phyloP scores from a whole-genome alignment of 2,329 filamentous ascomycete genomes.

The Leptographium galeiforme region DNA sequence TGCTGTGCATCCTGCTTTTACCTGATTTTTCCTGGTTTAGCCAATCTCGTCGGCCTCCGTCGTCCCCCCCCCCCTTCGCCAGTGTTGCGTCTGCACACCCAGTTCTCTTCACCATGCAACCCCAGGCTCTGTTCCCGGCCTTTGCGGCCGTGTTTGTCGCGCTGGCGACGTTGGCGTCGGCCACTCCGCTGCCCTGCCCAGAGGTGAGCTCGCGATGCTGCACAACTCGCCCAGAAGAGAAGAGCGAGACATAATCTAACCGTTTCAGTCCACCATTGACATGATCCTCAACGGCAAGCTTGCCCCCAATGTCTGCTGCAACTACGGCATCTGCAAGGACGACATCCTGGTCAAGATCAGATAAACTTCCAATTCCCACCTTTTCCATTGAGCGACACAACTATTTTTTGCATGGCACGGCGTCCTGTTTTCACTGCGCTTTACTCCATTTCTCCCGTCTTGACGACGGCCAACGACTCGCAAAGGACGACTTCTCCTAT shows the following conservation, averaged over 20 bases:
- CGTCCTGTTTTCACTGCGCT: too few species aligned
- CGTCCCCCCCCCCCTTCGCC: too few species aligned
- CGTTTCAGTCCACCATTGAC: conserved; percentile 20
- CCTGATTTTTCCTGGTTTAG: neutral
- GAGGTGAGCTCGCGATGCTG: conserved; percentile 18
- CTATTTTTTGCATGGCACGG: too few species aligned
- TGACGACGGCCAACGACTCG: too few species aligned
- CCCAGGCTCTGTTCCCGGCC: neutral
- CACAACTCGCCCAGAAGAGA: too few species aligned
- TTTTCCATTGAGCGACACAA: neutral
- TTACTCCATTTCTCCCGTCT: too few species aligned
- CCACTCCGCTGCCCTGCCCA: conserved; percentile 24
- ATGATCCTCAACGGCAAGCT: conserved; percentile 33
- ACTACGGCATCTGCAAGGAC: conserved; percentile 37
- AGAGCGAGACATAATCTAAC: neutral
- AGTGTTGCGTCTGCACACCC: neutral
- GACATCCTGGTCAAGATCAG: conserved; percentile 27
- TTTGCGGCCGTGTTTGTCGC: conserved; percentile 13
- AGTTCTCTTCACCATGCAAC: conserved; percentile 1
- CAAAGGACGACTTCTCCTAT: too few species aligned
- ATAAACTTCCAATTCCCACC: neutral
- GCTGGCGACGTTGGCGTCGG: conserved; percentile 15
- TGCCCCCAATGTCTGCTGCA: conserved; percentile 36
- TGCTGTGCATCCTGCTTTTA: neutral
- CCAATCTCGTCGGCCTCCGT: neutral